Evolutionary conservation across 805 yeast genomes (phyloP), one percentile per base, ranked within the genome.

Genomic region (Saccharomyces cerevisiae): DNA sequence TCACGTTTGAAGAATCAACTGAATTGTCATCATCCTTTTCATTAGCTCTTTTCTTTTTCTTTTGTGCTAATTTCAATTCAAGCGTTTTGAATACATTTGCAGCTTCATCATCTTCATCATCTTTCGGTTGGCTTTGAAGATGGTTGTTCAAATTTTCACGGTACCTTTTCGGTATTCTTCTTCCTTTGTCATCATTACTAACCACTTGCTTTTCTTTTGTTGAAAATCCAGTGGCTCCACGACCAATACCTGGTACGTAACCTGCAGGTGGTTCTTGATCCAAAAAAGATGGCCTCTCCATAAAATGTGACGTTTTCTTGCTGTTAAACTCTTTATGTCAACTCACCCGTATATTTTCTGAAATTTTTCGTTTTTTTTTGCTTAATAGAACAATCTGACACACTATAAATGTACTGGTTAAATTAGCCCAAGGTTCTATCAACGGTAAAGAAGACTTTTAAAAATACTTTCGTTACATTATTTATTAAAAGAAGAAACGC

Each of bases 181-280:
- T 36, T 21, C 24, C 22, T 17, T 10, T 17, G 10, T 36, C 24
- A 17, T 36, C 43, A 17, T 14, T 14, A 21, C 41, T 47, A 29
- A 48, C 50, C 3, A 41, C 54, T 13, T 50, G 41, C 60, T 66
- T 57, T 57, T 86, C 95, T 55, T 89, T 79, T 0, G 96, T 89
- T 0, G 91, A 83, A 69, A 94, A 91, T 4, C 97, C 98, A 1
- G 88, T 80, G 1, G 97, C 98, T 28, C 99, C 99, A 65, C 99
- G 76, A 0, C 97, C 98, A 6, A 90, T 71, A 27, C 99, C 99
- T 2, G 98, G 86, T 46, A 90, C 79, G 66, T 92, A 92, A 5
- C 95, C 96, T 1, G 85, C 80, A 0, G 99, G 99, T 0, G 98
- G 85, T 57, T 83, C 82, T 72, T 87, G 89, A 64, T 86, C 89